Evolutionary conservation across 345 rosid genomes (phyloP).

Genomic region (Reutealis trisperma): DNA sequence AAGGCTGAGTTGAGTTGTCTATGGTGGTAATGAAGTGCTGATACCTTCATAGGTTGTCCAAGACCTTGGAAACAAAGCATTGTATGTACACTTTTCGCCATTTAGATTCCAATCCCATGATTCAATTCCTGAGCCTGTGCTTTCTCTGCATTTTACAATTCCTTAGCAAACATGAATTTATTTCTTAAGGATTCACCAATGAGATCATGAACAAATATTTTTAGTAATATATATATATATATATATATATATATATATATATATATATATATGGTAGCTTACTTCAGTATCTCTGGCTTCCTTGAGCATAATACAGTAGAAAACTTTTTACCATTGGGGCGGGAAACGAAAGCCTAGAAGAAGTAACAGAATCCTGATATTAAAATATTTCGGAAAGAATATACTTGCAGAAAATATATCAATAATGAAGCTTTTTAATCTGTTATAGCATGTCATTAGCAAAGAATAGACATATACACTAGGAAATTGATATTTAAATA

Average conservation of each 20-base stretch:
- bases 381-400: background rate
- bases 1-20: background rate
- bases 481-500: background rate
- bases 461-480: background rate
- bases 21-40: background rate
- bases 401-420: background rate
- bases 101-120: conserved; percentile 95
- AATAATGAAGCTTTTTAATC: background rate
- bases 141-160: conserved; percentile 46
- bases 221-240: no score
- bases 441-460: no score
- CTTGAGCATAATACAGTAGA: conserved; percentile 75
- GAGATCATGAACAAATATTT: no score
- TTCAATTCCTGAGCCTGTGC: conserved; percentile 58
- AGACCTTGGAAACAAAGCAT: conserved; percentile 93
- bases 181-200: background rate
- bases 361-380: conserved; percentile 7
- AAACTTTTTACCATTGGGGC: conserved; percentile 61
- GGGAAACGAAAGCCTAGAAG: conserved; percentile 73
- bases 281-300: conserved; percentile 56
- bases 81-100: conserved; percentile 76
- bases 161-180: background rate
- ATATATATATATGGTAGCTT: conserved; percentile 30
- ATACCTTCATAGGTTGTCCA: conserved; percentile 90
- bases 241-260: no score